Conservation (phyloP, 768 basidiomycete genomes). For the Coprinopsis strossmayeri region DNA sequence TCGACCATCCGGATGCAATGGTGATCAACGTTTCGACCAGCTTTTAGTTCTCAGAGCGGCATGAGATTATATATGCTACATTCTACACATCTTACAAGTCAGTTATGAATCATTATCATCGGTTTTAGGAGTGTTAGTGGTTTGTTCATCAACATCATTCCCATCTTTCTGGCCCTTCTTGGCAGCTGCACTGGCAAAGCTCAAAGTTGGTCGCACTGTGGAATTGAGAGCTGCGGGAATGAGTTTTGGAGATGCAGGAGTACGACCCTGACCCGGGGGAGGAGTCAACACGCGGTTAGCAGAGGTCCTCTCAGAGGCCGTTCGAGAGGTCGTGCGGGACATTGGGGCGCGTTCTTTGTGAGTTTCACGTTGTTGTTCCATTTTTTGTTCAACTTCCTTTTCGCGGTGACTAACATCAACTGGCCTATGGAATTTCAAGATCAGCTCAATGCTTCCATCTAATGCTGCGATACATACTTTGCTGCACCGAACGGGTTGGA, state of each 20-base stretch:
- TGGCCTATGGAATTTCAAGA: slow-evolving; percentile 43
- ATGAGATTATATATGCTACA: too few species aligned
- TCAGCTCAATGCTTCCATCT: neutral
- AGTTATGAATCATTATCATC: neutral
- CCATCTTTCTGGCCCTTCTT: slow-evolving; percentile 31
- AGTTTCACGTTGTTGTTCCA: slow-evolving; percentile 62
- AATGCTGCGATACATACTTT: slow-evolving; percentile 37
- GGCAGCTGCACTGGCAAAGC: slow-evolving; percentile 76
- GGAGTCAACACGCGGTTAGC: slow-evolving; percentile 26
- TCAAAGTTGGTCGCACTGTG: slow-evolving; percentile 65
- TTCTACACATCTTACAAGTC: neutral
- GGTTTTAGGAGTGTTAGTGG: neutral
- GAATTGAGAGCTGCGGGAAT: slow-evolving; percentile 30
- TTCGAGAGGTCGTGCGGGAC: slow-evolving; percentile 46
- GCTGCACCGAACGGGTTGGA: slow-evolving; percentile 88
- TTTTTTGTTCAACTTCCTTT: slow-evolving; percentile 62
- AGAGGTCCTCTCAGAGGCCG: slow-evolving; percentile 40
- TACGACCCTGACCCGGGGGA: slow-evolving; percentile 23
- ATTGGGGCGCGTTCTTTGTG: slow-evolving; percentile 45
- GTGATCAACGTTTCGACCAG: neutral
- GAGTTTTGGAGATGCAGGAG: slow-evolving; percentile 24
- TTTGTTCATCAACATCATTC: slow-evolving; percentile 11
- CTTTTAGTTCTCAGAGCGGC: neutral
- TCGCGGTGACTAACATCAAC: slow-evolving; percentile 79
- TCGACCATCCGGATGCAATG: neutral